phyloP scores from a whole-genome alignment of 805 yeast species.

The Pichia membranifaciens region DNA sequence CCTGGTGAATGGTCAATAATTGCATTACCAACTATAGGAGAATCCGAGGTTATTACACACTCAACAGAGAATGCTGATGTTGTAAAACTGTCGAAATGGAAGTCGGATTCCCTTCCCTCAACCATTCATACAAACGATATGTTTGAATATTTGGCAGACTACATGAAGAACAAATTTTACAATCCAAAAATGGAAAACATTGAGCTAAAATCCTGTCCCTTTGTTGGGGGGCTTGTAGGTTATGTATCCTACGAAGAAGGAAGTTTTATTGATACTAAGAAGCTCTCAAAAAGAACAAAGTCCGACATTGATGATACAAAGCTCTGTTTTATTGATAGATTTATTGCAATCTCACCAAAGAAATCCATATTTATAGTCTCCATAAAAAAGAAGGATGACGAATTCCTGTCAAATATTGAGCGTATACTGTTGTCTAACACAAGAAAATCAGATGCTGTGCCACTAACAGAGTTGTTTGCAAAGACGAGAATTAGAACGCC shows the following conservation, averaged over 20 bases:
- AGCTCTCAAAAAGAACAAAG: conserved; percentile 35
- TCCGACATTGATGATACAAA: conserved; percentile 63
- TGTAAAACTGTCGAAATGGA: conserved; percentile 30
- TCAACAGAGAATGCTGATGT: conserved; percentile 40
- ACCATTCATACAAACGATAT: conserved; percentile 25
- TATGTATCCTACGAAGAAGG: conserved; percentile 87
- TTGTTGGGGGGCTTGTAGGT: conserved; percentile 90
- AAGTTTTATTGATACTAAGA: conserved; percentile 34
- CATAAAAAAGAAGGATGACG: conserved; percentile 34
- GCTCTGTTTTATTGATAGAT: conserved; percentile 62
- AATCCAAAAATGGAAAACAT: conserved; percentile 25
- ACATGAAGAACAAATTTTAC: conserved; percentile 37
- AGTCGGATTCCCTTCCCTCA: conserved; percentile 1
- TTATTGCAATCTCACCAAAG: conserved; percentile 48
- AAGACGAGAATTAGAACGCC: conserved; percentile 38
- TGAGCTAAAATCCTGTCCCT: conserved; percentile 49
- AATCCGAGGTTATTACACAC: conserved; percentile 51
- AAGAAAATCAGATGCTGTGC: no score
- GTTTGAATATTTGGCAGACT: conserved; percentile 49
- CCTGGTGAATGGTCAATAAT: conserved; percentile 90
- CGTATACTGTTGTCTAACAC: conserved; percentile 15
- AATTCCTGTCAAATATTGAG: conserved; percentile 28
- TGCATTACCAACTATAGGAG: conserved; percentile 52
- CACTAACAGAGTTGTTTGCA: no score
- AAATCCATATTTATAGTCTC: conserved; percentile 48